Conservation (phyloP, 805 yeast genomes). For the Zygosaccharomyces gambellarensis region DNA sequence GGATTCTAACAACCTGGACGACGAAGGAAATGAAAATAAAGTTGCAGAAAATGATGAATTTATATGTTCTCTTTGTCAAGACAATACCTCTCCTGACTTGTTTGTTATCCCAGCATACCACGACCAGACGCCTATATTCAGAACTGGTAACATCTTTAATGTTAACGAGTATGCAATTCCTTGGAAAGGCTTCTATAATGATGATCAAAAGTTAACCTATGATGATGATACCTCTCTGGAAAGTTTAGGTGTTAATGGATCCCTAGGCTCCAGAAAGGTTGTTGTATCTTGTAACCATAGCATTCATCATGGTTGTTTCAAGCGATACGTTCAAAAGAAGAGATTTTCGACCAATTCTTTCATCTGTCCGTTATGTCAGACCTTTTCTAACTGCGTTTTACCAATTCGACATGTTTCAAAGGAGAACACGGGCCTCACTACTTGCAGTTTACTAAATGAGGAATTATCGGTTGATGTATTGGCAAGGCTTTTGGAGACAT, state of each 20-base stretch:
- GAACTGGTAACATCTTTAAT: conserved; percentile 36
- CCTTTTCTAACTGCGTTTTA: conserved; percentile 41
- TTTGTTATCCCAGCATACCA: conserved; percentile 58
- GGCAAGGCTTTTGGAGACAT: conserved; percentile 13
- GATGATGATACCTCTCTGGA: conserved; percentile 19
- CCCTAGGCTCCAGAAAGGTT: conserved; percentile 30
- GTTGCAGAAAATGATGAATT: conserved; percentile 26
- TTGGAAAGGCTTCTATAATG: conserved; percentile 30
- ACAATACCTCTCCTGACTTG: conserved; percentile 43
- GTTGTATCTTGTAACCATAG: conserved; percentile 90
- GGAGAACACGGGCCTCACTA: conserved; percentile 9
- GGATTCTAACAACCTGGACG: conserved; percentile 32
- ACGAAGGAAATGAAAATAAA: conserved; percentile 35
- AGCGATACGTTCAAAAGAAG: conserved; percentile 62
- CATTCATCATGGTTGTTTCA: conserved; percentile 78
- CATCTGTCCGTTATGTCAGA: conserved; percentile 91
- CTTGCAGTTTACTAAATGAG: conserved; percentile 8
- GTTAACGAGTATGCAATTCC: conserved; percentile 27
- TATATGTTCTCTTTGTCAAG: conserved; percentile 59
- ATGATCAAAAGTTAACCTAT: conserved; percentile 22
- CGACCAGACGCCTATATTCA: conserved; percentile 44
- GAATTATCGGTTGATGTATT: conserved; percentile 13
- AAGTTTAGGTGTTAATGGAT: conserved; percentile 18
- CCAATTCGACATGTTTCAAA: conserved; percentile 24
- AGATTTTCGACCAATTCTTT: conserved; percentile 56